These are phyloP conservation scores for Didymella pomorum DNA, from an alignment of 2,329 filamentous ascomycete genomes.

Conservation along the genomic window DNA sequence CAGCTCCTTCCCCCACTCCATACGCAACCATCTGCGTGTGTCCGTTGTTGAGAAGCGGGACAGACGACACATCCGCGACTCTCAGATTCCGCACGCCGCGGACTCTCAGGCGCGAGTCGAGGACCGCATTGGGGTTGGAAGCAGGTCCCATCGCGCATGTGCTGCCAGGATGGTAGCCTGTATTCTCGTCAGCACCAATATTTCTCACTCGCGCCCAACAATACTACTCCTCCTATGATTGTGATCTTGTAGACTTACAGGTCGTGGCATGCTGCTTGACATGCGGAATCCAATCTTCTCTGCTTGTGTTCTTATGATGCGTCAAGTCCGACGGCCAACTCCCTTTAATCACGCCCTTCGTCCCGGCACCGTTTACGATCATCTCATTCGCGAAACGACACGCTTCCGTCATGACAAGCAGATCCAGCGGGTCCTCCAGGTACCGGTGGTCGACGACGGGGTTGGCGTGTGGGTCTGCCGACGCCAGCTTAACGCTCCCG, in stretches of 20 bases:
- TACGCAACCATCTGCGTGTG: slow-evolving; percentile 50
- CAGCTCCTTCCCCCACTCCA: slow-evolving; percentile 44
- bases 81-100: slow-evolving; percentile 35
- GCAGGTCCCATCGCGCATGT: slow-evolving; percentile 68
- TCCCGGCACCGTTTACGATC: slow-evolving; percentile 64
- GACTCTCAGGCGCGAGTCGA: slow-evolving; percentile 47
- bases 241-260: too few species aligned
- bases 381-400: slow-evolving; percentile 68
- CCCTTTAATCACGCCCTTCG: slow-evolving; percentile 66
- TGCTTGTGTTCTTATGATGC: slow-evolving; percentile 62
- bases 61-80: slow-evolving; percentile 38
- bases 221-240: too few species aligned
- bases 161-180: slow-evolving; percentile 63
- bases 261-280: slow-evolving; percentile 68
- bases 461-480: slow-evolving; percentile 58
- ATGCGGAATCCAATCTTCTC: slow-evolving; percentile 66
- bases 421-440: slow-evolving; percentile 64
- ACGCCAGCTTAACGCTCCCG: slow-evolving; percentile 62
- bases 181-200: background rate
- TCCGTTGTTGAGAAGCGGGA: slow-evolving; percentile 43
- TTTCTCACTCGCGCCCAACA: too few species aligned
- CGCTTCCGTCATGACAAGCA: slow-evolving; percentile 66
- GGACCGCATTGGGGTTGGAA: slow-evolving; percentile 41
- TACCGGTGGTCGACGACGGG: slow-evolving; percentile 68
- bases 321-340: slow-evolving; percentile 63